Evolutionary conservation across 306 rosid species (phyloP).

Genomic region (Vigna unguiculata): DNA sequence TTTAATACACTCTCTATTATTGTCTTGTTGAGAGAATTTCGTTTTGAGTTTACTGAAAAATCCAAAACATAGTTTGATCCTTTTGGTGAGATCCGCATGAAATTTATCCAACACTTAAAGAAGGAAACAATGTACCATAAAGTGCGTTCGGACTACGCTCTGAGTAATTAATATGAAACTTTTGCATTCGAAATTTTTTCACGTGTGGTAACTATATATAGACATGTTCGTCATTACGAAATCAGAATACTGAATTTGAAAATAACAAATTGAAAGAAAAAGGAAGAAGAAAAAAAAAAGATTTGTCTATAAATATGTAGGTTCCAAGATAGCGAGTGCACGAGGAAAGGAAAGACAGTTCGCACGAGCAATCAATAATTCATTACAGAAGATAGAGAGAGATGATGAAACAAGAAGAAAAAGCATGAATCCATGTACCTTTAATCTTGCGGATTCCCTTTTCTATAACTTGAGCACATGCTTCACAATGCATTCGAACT

Average conservation of each 20-base stretch:
- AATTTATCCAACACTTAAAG: background rate
- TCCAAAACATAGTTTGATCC: background rate
- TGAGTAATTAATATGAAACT: background rate
- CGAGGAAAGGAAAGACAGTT: constrained; percentile 21
- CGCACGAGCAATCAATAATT: constrained; percentile 22
- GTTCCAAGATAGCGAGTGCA: constrained; percentile 6
- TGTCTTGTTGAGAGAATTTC: background rate
- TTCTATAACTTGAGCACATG: constrained; percentile 85
- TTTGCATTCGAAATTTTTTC: constrained; percentile 6
- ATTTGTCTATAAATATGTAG: background rate
- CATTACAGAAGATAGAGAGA: background rate
- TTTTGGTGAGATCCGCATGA: background rate
- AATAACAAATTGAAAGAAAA: background rate
- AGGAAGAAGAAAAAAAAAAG: background rate
- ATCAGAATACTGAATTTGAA: too few species aligned
- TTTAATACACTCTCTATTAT: background rate
- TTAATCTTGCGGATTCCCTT: constrained; percentile 77
- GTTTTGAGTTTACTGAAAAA: background rate
- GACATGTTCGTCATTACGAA: background rate
- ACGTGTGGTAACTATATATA: too few species aligned
- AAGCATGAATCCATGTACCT: constrained; percentile 57
- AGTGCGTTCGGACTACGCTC: background rate
- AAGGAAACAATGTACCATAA: background rate
- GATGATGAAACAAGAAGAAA: background rate
- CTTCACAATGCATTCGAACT: constrained; percentile 92